phyloP scores from a whole-genome alignment of 495 filamentous ascomycete species.

The Aspergillus saccharolyticus region DNA sequence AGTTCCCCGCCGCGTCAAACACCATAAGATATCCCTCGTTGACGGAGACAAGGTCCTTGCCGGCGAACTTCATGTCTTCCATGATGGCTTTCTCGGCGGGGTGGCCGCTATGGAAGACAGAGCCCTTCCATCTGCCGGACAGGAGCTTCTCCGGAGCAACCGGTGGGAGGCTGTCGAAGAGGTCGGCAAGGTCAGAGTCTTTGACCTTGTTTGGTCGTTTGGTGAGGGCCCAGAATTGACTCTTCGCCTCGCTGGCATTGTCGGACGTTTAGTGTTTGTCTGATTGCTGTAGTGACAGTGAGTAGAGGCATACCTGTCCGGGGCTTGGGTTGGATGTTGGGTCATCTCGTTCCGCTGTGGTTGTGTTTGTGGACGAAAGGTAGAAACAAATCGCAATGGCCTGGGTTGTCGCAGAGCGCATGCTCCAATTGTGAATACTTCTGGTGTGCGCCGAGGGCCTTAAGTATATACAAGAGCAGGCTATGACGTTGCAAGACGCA shows the following conservation, averaged over 20 bases:
- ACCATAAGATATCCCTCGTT: not conserved
- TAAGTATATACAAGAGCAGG: too few species aligned
- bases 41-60: not conserved
- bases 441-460: too few species aligned
- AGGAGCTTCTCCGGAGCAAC: not conserved
- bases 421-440: too few species aligned
- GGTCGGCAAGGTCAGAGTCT: not conserved
- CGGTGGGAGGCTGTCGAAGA: not conserved
- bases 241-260: not conserved
- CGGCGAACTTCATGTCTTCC: not conserved
- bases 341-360: too few species aligned
- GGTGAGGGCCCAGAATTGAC: not conserved
- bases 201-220: not conserved
- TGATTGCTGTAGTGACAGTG: too few species aligned
- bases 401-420: too few species aligned
- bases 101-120: not conserved
- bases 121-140: not conserved
- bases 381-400: too few species aligned
- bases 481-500: too few species aligned
- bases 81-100: not conserved
- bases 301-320: too few species aligned
- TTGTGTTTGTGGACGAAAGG: too few species aligned
- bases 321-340: too few species aligned
- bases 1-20: not conserved
- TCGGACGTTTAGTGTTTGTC: too few species aligned